Evolutionary conservation across 208 protist genomes (phyloP).

Genomic region (Leishmania braziliensis): DNA sequence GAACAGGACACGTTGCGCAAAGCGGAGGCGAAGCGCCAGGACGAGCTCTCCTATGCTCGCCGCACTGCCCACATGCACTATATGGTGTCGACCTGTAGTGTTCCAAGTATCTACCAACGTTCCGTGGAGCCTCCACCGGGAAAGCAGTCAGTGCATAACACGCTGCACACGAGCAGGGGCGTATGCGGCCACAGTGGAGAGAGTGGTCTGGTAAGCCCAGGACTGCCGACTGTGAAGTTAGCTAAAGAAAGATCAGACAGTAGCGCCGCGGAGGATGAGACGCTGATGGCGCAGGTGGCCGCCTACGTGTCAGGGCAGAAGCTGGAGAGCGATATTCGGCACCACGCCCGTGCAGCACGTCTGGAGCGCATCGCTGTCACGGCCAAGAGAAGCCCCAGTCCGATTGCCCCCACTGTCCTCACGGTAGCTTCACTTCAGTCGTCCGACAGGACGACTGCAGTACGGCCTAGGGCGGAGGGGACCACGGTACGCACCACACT

Average conservation of each 20-base stretch:
- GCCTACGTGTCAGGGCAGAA: constrained; percentile 20
- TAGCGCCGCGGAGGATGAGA: not conserved
- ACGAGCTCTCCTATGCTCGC: constrained; percentile 29
- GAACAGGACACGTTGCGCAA: constrained; percentile 23
- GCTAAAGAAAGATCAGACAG: not conserved
- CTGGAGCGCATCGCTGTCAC: not conserved
- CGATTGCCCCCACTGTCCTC: not conserved
- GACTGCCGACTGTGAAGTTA: not conserved
- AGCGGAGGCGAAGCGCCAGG: constrained; percentile 9
- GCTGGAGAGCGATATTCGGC: constrained; percentile 59
- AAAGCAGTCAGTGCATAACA: not conserved
- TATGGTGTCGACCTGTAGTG: constrained; percentile 52
- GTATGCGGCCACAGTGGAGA: not conserved
- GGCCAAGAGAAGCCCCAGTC: not conserved
- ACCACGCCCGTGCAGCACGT: constrained; percentile 27
- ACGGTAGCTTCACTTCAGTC: not conserved
- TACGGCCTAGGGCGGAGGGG: not conserved
- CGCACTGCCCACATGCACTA: constrained; percentile 55
- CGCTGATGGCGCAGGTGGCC: constrained; percentile 1
- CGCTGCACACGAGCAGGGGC: not conserved
- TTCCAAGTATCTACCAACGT: constrained; percentile 51
- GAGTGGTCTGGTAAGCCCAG: not conserved
- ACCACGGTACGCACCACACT: not conserved
- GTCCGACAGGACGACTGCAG: not conserved
- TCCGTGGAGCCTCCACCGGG: constrained; percentile 6